A percentile compares a stretch with the other conserved stretches of the same genome.
Conservation (phyloP, 2,329 filamentous ascomycete genomes). For the Arthrinium phaeospermum region DNA sequence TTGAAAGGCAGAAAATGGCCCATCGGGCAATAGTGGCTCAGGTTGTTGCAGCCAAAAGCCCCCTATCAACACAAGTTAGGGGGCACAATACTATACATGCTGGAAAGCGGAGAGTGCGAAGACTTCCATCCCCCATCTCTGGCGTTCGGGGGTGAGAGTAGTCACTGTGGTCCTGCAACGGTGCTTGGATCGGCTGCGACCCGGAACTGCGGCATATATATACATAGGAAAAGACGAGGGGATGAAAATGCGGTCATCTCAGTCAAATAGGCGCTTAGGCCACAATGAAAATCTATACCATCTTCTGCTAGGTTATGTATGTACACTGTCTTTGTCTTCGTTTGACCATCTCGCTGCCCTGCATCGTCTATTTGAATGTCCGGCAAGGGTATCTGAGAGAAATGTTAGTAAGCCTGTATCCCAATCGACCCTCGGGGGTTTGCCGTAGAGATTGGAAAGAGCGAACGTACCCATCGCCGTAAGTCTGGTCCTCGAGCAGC, state of each 20-base stretch:
- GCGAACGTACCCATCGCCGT: conserved; percentile 68
- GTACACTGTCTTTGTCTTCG: conserved; percentile 30
- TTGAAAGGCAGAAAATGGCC: neutral
- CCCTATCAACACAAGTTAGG: neutral
- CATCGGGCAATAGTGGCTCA: neutral
- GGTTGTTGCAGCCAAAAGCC: neutral
- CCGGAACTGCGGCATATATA: neutral
- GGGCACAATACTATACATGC: neutral
- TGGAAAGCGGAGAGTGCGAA: neutral
- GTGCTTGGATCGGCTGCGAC: neutral
- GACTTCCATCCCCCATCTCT: no score
- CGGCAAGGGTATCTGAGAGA: conserved; percentile 66
- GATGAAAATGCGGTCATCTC: neutral
- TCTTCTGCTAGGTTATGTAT: conserved; percentile 34
- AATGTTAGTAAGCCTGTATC: conserved; percentile 37
- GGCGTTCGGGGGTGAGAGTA: no score
- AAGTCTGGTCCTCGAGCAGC: conserved; percentile 70
- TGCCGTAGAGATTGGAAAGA: neutral
- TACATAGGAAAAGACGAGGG: neutral
- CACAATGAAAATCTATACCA: conserved; percentile 25
- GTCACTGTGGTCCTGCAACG: no score
- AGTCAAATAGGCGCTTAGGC: neutral
- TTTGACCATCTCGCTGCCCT: conserved; percentile 18
- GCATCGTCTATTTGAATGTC: conserved; percentile 57
- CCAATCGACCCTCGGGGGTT: conserved; percentile 4